phyloP scores from a whole-genome alignment of 148 eudicot genomes.

The Rhododendron kiyosumense region DNA sequence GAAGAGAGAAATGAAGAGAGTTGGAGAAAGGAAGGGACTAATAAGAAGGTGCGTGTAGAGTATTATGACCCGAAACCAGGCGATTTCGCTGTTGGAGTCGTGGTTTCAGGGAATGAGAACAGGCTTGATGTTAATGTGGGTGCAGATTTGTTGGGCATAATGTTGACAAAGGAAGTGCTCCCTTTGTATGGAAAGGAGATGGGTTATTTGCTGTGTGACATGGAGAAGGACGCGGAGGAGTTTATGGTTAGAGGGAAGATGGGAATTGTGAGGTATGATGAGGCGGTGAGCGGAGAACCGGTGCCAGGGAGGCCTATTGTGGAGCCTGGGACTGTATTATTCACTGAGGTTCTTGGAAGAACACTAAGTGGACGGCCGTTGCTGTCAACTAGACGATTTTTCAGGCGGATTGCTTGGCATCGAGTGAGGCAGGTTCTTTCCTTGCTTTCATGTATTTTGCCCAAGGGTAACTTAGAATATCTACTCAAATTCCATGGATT shows the following conservation, averaged over 20 bases:
- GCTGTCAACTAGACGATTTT: slow-evolving; percentile 66
- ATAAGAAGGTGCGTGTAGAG: slow-evolving; percentile 50
- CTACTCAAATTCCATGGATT: neutral
- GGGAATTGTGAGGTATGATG: slow-evolving; percentile 64
- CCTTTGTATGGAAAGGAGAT: slow-evolving; percentile 81
- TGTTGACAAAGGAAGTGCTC: slow-evolving; percentile 92
- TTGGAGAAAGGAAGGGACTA: slow-evolving; percentile 20
- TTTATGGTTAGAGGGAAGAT: slow-evolving; percentile 70
- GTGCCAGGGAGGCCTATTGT: slow-evolving; percentile 68
- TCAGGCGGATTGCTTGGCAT: slow-evolving; percentile 84
- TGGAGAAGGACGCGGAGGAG: slow-evolving; percentile 53
- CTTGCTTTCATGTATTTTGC: slow-evolving; percentile 32
- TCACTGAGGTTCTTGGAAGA: slow-evolving; percentile 95
- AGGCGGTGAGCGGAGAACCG: slow-evolving; percentile 39
- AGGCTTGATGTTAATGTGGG: slow-evolving; percentile 91
- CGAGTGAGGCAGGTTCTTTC: slow-evolving; percentile 99
- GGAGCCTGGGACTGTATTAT: slow-evolving; percentile 78
- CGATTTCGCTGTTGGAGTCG: slow-evolving; percentile 87
- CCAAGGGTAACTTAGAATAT: neutral
- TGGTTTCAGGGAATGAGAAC: slow-evolving; percentile 82
- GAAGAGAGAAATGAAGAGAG: slow-evolving; percentile 21
- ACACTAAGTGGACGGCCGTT: slow-evolving; percentile 94
- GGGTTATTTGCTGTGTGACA: slow-evolving; percentile 70
- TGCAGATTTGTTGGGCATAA: slow-evolving; percentile 74
- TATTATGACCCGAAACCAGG: slow-evolving; percentile 90